These are phyloP conservation scores for Kluyveromyces sp. DNA, from an alignment of 1,139 yeast genomes.

Conservation along the genomic window DNA sequence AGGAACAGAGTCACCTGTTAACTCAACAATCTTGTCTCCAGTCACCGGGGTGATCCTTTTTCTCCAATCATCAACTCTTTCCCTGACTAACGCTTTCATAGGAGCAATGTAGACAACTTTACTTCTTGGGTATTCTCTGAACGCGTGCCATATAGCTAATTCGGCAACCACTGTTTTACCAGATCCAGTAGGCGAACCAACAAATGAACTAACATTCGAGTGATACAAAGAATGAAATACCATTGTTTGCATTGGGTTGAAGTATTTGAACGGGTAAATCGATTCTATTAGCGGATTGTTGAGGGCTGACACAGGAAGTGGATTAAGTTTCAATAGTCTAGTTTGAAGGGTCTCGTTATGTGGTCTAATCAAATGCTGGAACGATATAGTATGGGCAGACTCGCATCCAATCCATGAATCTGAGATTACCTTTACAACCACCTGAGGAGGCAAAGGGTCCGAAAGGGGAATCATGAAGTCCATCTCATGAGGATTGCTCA, in stretches of 20 bases:
- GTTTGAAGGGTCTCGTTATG: slow-evolving; percentile 83
- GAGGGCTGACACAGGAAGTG: slow-evolving; percentile 77
- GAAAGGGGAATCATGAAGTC: slow-evolving; percentile 89
- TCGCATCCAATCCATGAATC: slow-evolving; percentile 92
- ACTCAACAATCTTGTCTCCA: slow-evolving; percentile 69
- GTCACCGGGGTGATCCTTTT: slow-evolving; percentile 58
- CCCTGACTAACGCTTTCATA: slow-evolving; percentile 96
- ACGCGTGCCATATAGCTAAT: slow-evolving; percentile 94
- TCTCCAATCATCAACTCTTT: slow-evolving; percentile 94
- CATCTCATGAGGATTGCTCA: slow-evolving; percentile 57
- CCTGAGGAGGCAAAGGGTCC: slow-evolving; percentile 85
- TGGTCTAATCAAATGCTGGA: slow-evolving; percentile 86
- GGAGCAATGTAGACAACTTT: slow-evolving; percentile 96
- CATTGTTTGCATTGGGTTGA: slow-evolving; percentile 99
- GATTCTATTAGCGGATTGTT: slow-evolving; percentile 61
- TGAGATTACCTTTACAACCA: slow-evolving; percentile 69
- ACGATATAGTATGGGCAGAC: slow-evolving; percentile 67
- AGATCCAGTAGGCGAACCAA: slow-evolving; percentile 98
- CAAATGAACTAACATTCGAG: slow-evolving; percentile 69
- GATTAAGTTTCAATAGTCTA: slow-evolving; percentile 69
- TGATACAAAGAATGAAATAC: slow-evolving; percentile 84
- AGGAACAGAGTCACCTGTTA: slow-evolving; percentile 95
- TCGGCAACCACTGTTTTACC: slow-evolving; percentile 98
- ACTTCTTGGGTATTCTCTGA: slow-evolving; percentile 68
- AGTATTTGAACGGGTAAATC: slow-evolving; percentile 76